Base-by-base conservation (phyloP, 2,329 filamentous ascomycete species). In the Fusarium sp. region DNA sequence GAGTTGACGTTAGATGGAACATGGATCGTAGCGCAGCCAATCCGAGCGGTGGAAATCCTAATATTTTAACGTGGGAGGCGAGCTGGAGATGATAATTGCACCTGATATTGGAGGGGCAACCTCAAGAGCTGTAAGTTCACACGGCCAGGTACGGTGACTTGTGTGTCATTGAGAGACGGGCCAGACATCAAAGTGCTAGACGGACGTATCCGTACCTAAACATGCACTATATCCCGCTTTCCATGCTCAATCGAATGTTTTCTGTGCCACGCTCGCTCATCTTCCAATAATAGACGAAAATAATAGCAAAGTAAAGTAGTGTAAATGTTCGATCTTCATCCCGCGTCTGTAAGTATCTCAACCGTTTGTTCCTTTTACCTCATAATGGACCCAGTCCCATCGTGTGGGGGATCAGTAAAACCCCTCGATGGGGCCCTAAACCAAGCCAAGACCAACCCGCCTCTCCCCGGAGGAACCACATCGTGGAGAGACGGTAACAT, bases 381-480 rank as follows among this genome's bases (percentile, higher is more conserved):
- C 33, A n/a, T 37, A n/a, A 37, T n/a, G 33, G 33, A 37, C 33
- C 33, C 33, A 37, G 17, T 37, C 33, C 33, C 33, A n/a, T 37
- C 33, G 33, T 17, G 33, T n/a, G 33, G 33, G 17, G 33, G 33
- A 37, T 37, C 33, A 37, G 33, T 15, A n/a, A 37, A 17, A n/a
- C 4, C 7, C 17, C 28, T 30, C 33, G 33, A 37, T 37, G 33
- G 33, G 17, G n/a, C 33, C 17, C 49, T 20, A 37, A 54, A 33
- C 41, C 57, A 52, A 35, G 61, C 61, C 60, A 64, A 64, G 61
- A n/a, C 41, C 24, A 55, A 60, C 33, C 60, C 60, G 59, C 32
- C 28, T 53, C 50, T 47, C 65, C 64, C 64, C 53, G 60, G 62
- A 30, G 28, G 56, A 33, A 28, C 55, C 55, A 55, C 52, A 48